Percentiles rank a stretch among this genome's conserved stretches.
Evolutionary conservation across 129 eudicot species (phyloP).

Genomic region (Flaveria robusta): DNA sequence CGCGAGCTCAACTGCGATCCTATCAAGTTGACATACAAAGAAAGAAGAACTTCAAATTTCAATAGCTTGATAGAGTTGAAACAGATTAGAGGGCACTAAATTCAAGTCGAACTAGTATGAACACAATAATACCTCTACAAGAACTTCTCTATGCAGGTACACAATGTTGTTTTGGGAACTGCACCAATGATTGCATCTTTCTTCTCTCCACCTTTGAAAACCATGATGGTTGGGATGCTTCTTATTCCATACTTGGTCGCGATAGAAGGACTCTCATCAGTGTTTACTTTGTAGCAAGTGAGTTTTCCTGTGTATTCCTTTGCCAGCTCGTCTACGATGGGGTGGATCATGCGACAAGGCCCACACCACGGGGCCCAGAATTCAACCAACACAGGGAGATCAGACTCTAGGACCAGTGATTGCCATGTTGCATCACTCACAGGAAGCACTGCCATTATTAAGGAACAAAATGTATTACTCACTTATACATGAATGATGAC

Average conservation of each 20-base stretch:
- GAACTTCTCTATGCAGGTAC: conserved; percentile 61
- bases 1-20: background rate
- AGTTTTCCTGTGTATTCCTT: conserved; percentile 62
- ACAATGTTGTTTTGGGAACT: conserved; percentile 50
- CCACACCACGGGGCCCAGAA: conserved; percentile 97
- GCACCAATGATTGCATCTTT: conserved; percentile 46
- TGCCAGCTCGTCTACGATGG: conserved; percentile 65
- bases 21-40: background rate
- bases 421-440: conserved; percentile 39
- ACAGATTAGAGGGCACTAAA: background rate
- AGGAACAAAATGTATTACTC: background rate
- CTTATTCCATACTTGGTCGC: conserved; percentile 69
- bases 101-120: background rate
- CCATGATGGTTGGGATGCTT: conserved; percentile 78
- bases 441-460: conserved; percentile 21
- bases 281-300: conserved; percentile 46
- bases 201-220: conserved; percentile 76
- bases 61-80: conserved; percentile 9
- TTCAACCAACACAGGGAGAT: conserved; percentile 67
- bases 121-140: conserved; percentile 37
- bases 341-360: conserved; percentile 79
- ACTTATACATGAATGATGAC: background rate
- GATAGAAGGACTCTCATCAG: conserved; percentile 43
- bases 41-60: background rate
- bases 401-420: conserved; percentile 51